These are phyloP conservation scores for Dactylella cylindrospora DNA, from an alignment of 2,329 filamentous ascomycete species.

Conservation along the genomic window DNA sequence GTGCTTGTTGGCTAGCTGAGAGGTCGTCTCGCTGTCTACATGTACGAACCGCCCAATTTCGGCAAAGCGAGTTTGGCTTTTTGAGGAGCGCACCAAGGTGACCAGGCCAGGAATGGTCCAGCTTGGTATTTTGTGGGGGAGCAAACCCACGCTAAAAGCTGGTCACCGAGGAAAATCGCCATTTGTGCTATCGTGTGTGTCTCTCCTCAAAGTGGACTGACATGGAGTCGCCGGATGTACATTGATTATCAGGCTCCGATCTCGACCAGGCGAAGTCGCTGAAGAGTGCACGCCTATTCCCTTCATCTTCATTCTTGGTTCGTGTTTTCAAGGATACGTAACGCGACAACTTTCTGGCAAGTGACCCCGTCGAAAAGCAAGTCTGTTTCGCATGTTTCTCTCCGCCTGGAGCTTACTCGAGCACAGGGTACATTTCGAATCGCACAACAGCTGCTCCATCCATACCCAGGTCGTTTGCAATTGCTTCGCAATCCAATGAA, in stretches of 20 bases:
- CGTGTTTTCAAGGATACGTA: conserved; percentile 21
- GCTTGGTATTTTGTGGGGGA: conserved; percentile 44
- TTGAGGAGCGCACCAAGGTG: conserved; percentile 45
- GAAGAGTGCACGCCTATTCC: conserved; percentile 15
- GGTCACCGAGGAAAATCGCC: conserved; percentile 22
- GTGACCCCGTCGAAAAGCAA: too few species aligned
- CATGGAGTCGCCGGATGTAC: conserved; percentile 43
- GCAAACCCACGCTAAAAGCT: conserved; percentile 39
- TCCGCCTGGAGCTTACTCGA: conserved; percentile 11
- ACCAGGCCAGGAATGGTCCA: conserved; percentile 45
- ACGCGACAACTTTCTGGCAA: too few species aligned
- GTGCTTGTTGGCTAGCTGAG: conserved; percentile 37
- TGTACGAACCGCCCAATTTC: conserved; percentile 45
- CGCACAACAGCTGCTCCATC: conserved; percentile 15
- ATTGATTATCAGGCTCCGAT: conserved; percentile 44
- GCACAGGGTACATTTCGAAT: conserved; percentile 3
- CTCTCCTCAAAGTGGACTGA: conserved; percentile 45
- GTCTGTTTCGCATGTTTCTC: too few species aligned
- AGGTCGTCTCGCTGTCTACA: conserved; percentile 42
- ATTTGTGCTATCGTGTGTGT: conserved; percentile 39
- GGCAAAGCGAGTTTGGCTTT: conserved; percentile 44
- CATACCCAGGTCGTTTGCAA: conserved; percentile 30
- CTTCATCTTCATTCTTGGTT: conserved; percentile 13
- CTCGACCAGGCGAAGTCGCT: conserved; percentile 30
- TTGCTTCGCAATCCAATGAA: conserved; percentile 34